Evolutionary conservation across 2,329 filamentous ascomycete species (phyloP).

Genomic region (Metarhizium album): DNA sequence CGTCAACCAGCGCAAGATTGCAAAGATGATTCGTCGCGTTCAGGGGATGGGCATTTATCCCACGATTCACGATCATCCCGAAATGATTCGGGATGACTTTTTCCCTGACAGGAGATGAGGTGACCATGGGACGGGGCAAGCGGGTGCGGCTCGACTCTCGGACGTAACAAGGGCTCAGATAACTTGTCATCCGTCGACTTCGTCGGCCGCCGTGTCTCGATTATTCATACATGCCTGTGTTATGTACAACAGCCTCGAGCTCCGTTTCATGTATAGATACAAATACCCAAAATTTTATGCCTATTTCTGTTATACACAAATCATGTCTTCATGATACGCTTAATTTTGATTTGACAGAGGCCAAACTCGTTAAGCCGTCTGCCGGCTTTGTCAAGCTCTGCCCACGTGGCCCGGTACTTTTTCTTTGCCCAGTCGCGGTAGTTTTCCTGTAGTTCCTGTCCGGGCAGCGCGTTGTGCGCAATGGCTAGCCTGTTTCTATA

Average conservation of each 20-base stretch:
- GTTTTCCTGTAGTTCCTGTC: constrained; percentile 51
- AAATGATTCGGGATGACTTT: constrained; percentile 48
- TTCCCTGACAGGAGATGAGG: constrained; percentile 13
- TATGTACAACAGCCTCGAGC: constrained; percentile 26
- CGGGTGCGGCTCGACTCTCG: neutral
- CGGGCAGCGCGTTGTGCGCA: constrained; percentile 63
- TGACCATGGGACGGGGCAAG: neutral
- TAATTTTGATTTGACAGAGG: constrained; percentile 38
- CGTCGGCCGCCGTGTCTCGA: neutral
- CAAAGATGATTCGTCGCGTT: constrained; percentile 81
- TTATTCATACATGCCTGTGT: constrained; percentile 5
- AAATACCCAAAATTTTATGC: constrained; percentile 12
- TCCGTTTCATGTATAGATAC: constrained; percentile 22
- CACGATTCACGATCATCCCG: constrained; percentile 80
- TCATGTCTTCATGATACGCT: constrained; percentile 37
- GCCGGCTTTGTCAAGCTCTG: constrained; percentile 46
- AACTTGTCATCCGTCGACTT: neutral
- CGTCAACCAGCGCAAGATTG: constrained; percentile 85
- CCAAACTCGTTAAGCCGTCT: constrained; percentile 32
- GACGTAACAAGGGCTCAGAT: neutral
- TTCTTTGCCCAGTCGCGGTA: constrained; percentile 66
- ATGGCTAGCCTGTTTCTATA: constrained; percentile 51
- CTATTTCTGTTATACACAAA: constrained; percentile 20
- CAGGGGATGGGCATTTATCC: constrained; percentile 89
- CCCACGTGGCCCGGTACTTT: constrained; percentile 60